Conservation (phyloP, 2,329 filamentous ascomycete species). For the Nemania serpens region DNA sequence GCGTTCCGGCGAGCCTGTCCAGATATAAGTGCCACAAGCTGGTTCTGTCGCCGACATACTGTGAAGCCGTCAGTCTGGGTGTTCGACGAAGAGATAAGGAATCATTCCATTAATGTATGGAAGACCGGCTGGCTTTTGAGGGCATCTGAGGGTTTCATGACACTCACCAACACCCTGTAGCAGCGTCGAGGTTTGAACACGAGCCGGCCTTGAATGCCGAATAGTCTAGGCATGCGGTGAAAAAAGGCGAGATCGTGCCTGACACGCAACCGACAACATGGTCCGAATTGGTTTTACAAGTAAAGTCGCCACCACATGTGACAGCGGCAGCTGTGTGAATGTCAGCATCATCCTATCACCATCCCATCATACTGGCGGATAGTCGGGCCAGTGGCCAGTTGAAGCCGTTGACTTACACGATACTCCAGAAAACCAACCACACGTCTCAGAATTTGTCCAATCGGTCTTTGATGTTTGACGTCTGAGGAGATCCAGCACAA, state of each 20-base stretch:
- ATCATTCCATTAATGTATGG: background rate
- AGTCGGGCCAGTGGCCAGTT: no score
- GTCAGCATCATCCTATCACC: background rate
- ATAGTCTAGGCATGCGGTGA: constrained; percentile 44
- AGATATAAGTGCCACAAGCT: constrained; percentile 46
- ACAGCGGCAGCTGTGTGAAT: constrained; percentile 33
- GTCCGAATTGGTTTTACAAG: constrained; percentile 41
- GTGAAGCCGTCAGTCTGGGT: constrained; percentile 7
- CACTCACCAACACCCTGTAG: constrained; percentile 47
- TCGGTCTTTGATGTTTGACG: constrained; percentile 20
- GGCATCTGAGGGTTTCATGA: background rate
- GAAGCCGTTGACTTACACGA: constrained; percentile 34
- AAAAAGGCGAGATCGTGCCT: constrained; percentile 40
- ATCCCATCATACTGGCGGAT: background rate
- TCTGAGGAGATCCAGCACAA: constrained; percentile 29
- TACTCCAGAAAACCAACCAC: constrained; percentile 37
- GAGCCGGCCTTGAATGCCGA: constrained; percentile 38
- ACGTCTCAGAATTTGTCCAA: constrained; percentile 39
- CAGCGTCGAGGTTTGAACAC: constrained; percentile 36
- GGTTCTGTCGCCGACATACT: constrained; percentile 28
- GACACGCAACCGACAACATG: constrained; percentile 45
- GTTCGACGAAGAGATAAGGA: background rate
- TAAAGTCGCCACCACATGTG: constrained; percentile 30
- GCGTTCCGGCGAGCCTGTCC: constrained; percentile 41
- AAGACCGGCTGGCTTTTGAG: background rate